Evolutionary conservation across 2,329 filamentous ascomycete species (phyloP).

Genomic region (Trichoderma gracile): DNA sequence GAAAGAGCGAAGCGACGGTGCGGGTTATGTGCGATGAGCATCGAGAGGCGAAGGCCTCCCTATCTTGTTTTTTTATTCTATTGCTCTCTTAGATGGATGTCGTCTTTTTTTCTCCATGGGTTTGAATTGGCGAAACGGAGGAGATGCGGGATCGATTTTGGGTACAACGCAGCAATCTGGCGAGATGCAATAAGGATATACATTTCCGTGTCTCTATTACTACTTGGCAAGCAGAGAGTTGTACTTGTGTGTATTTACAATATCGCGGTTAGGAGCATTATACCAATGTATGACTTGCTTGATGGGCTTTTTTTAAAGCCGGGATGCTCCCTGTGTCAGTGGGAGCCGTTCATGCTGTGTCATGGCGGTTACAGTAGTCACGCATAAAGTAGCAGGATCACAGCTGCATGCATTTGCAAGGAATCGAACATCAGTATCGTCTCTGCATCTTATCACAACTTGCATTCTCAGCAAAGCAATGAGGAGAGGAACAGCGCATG

Average conservation of each 20-base stretch:
- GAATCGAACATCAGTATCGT: background rate
- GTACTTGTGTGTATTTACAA: background rate
- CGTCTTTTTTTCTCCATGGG: constrained; percentile 2
- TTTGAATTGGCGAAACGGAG: constrained; percentile 16
- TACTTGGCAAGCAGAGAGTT: background rate
- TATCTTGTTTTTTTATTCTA: background rate
- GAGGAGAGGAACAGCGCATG: no score
- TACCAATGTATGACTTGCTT: background rate
- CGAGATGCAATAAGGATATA: constrained; percentile 8
- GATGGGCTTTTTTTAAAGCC: background rate
- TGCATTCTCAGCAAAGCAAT: no score
- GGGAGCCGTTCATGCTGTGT: background rate
- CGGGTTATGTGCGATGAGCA: background rate
- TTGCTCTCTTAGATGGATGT: constrained; percentile 4
- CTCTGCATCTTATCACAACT: no score
- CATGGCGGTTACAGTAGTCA: background rate
- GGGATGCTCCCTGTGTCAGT: background rate
- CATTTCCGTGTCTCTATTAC: background rate
- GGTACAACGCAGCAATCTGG: background rate
- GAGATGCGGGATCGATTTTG: constrained; percentile 7
- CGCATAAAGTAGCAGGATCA: no score
- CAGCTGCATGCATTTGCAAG: background rate
- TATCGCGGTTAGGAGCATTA: background rate
- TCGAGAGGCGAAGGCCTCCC: background rate
- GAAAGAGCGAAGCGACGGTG: background rate